phyloP scores from a whole-genome alignment of 2,329 filamentous ascomycete species.

The Penicillium sp. region DNA sequence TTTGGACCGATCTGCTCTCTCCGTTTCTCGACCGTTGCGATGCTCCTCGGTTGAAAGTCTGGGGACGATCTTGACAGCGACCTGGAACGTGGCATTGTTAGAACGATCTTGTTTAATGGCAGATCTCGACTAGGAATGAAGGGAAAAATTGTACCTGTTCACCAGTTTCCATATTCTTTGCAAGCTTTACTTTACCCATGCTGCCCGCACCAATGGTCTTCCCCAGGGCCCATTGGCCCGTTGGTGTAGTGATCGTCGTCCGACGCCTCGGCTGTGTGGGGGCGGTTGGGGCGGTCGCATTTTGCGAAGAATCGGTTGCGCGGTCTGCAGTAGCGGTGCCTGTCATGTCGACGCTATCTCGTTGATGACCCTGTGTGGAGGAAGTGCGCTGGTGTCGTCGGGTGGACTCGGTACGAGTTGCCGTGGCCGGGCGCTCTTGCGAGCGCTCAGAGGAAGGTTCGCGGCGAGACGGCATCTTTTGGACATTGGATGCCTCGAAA shows the following conservation, averaged over 20 bases:
- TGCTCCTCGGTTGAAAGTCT: constrained; percentile 86
- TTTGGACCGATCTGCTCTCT: constrained; percentile 92
- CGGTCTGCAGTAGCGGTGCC: constrained; percentile 54
- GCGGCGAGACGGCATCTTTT: constrained; percentile 56
- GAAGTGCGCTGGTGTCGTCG: constrained; percentile 42
- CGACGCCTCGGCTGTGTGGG: constrained; percentile 52
- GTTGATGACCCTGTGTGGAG: constrained; percentile 43
- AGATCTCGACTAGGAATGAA: not conserved
- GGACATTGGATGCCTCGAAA: constrained; percentile 70
- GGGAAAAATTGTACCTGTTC: constrained; percentile 67
- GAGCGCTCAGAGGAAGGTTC: constrained; percentile 66
- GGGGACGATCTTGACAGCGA: constrained; percentile 96
- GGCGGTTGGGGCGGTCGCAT: constrained; percentile 40
- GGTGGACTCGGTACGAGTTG: constrained; percentile 57
- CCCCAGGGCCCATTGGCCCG: constrained; percentile 90
- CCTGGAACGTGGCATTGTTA: constrained; percentile 51
- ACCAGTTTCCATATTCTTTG: constrained; percentile 82
- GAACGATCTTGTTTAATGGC: not conserved
- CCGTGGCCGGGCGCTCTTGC: constrained; percentile 40
- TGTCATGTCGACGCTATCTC: constrained; percentile 47
- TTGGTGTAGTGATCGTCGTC: constrained; percentile 85
- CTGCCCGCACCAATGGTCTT: constrained; percentile 97
- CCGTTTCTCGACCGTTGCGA: constrained; percentile 68
- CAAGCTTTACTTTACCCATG: constrained; percentile 98
- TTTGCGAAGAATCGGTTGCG: constrained; percentile 53